These are phyloP conservation scores for Pyronema omphalodes DNA, from an alignment of 495 filamentous ascomycete genomes.

Conservation along the genomic window DNA sequence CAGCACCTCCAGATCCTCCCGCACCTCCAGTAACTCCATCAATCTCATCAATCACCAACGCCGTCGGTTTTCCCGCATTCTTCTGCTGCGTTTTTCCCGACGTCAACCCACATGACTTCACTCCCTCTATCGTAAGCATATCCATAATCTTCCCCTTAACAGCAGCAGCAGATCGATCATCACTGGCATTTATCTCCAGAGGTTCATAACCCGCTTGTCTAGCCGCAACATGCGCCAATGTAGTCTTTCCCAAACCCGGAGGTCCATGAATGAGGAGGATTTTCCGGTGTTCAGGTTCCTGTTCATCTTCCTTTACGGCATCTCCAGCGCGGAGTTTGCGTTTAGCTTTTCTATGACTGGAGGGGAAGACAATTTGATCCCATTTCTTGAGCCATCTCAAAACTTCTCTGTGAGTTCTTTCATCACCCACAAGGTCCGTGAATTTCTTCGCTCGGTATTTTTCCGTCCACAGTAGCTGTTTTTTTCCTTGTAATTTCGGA, in stretches of 20 bases:
- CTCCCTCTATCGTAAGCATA: constrained; percentile 76
- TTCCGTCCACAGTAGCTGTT: constrained; percentile 50
- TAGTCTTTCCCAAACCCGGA: constrained; percentile 89
- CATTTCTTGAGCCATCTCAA: constrained; percentile 84
- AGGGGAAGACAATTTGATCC: constrained; percentile 81
- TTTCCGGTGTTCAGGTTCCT: constrained; percentile 59
- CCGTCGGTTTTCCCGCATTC: constrained; percentile 63
- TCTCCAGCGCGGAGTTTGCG: constrained; percentile 9
- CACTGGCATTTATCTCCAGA: constrained; percentile 72
- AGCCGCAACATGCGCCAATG: constrained; percentile 87
- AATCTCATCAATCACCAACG: constrained; percentile 88
- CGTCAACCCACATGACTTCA: constrained; percentile 58
- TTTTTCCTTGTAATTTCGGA: not conserved
- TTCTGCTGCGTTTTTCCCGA: constrained; percentile 32
- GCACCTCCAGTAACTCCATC: constrained; percentile 71
- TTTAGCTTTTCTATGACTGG: constrained; percentile 25
- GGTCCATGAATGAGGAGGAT: constrained; percentile 79
- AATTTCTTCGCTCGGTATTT: constrained; percentile 86
- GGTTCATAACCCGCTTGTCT: constrained; percentile 90
- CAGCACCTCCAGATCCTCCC: constrained; percentile 40
- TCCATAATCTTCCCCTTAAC: constrained; percentile 80
- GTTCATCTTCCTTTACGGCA: constrained; percentile 27
- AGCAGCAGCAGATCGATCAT: constrained; percentile 56
- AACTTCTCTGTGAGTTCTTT: constrained; percentile 80
- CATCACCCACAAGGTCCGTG: constrained; percentile 83